Evolutionary conservation across 1,284 basidiomycete genomes (phyloP).

Genomic region (Inonotus hispidus): DNA sequence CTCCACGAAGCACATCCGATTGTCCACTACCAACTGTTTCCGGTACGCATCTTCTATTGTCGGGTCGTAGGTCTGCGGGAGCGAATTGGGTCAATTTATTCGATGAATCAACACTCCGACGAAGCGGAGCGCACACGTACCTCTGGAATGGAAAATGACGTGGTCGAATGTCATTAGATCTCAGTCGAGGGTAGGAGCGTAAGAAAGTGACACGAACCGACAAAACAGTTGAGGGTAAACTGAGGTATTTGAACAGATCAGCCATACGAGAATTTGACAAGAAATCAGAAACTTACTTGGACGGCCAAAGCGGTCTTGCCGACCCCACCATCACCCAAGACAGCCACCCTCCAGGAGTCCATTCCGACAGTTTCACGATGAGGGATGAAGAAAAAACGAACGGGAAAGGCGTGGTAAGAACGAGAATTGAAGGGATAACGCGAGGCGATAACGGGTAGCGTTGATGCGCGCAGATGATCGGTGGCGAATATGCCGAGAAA

Average conservation of each 20-base stretch:
- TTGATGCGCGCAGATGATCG: not conserved
- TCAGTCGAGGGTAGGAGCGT: conserved; percentile 13
- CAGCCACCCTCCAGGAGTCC: conserved; percentile 91
- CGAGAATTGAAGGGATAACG: not conserved
- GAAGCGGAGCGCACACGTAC: conserved; percentile 30
- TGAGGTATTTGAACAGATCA: conserved; percentile 28
- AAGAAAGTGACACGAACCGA: conserved; percentile 49
- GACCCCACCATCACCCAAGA: conserved; percentile 95
- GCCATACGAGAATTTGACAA: not conserved
- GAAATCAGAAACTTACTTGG: conserved; percentile 57
- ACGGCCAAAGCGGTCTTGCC: conserved; percentile 97
- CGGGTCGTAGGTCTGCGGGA: conserved; percentile 72
- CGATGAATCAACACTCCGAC: conserved; percentile 18
- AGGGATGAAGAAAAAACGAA: conserved; percentile 28
- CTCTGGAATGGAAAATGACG: conserved; percentile 35
- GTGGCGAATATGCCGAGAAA: conserved; percentile 1
- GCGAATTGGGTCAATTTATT: conserved; percentile 8
- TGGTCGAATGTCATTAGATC: conserved; percentile 17
- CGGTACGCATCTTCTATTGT: conserved; percentile 96
- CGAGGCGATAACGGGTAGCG: not conserved
- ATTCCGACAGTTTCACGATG: conserved; percentile 40
- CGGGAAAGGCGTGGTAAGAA: not conserved
- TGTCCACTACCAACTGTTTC: conserved; percentile 88
- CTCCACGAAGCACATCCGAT: conserved; percentile 87
- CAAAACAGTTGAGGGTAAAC: conserved; percentile 92